Percentiles rank a stretch among this genome's conserved stretches.
Evolutionary conservation across 768 basidiomycete species (phyloP).

Genomic region (Strobilomyces echinocephalus): DNA sequence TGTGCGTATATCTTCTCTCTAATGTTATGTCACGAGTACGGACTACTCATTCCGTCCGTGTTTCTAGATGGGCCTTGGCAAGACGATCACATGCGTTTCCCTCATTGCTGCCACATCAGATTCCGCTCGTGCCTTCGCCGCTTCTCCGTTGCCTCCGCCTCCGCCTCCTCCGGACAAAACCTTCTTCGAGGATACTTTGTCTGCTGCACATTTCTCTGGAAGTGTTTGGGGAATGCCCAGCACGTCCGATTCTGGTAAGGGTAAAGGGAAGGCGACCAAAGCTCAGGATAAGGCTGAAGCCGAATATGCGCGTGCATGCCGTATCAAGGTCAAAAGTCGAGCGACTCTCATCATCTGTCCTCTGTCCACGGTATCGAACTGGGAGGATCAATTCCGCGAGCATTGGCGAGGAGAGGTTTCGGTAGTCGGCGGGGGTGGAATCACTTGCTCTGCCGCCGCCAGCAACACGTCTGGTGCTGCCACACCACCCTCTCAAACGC

Average conservation of each 20-base stretch:
- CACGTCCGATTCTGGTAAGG: constrained; percentile 40
- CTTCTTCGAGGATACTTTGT: constrained; percentile 31
- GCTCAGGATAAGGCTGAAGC: constrained; percentile 68
- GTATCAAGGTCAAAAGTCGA: constrained; percentile 78
- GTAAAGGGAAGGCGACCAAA: constrained; percentile 62
- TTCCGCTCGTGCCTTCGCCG: constrained; percentile 63
- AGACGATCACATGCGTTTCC: constrained; percentile 94
- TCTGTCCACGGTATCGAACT: constrained; percentile 93
- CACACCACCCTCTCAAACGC: constrained; percentile 35
- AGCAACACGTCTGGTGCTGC: constrained; percentile 33
- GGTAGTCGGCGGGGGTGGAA: constrained; percentile 72
- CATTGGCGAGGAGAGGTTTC: constrained; percentile 90
- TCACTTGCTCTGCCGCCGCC: constrained; percentile 28
- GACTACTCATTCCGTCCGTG: background rate
- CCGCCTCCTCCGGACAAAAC: constrained; percentile 39
- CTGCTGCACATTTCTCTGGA: constrained; percentile 62
- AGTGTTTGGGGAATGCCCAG: constrained; percentile 85
- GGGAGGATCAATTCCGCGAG: constrained; percentile 98
- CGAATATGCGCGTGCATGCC: constrained; percentile 61
- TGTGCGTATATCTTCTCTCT: constrained; percentile 46
- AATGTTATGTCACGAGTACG: constrained; percentile 11
- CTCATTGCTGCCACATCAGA: constrained; percentile 82
- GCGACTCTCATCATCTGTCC: constrained; percentile 97
- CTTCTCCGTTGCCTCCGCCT: constrained; percentile 44
- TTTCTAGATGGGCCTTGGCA: constrained; percentile 91